These are phyloP conservation scores for Podospora fimiseda DNA, from an alignment of 495 filamentous ascomycete species.

Conservation along the genomic window DNA sequence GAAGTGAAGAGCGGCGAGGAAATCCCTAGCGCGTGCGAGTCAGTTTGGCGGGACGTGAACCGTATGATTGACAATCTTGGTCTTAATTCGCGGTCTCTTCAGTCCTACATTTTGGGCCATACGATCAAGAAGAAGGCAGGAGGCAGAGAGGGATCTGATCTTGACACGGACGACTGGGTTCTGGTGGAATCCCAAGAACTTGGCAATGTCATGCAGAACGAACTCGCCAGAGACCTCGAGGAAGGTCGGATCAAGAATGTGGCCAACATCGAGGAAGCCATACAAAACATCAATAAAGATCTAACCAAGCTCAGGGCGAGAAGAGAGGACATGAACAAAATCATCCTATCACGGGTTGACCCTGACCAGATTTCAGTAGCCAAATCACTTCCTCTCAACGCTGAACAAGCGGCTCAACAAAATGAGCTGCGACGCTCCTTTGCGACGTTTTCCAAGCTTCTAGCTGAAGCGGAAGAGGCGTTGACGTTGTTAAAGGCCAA, in stretches of 20 bases:
- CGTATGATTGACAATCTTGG: constrained; percentile 92
- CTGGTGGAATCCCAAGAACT: constrained; percentile 66
- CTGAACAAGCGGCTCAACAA: constrained; percentile 75
- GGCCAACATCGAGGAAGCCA: constrained; percentile 53
- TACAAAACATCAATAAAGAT: constrained; percentile 58
- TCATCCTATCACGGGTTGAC: constrained; percentile 56
- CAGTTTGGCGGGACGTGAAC: constrained; percentile 87
- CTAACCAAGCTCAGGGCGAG: constrained; percentile 60
- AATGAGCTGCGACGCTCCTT: constrained; percentile 70
- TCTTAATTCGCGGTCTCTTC: constrained; percentile 71
- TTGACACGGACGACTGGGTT: constrained; percentile 60
- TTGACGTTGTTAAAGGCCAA: constrained; percentile 77
- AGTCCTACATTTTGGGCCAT: constrained; percentile 64
- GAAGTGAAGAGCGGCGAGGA: constrained; percentile 59
- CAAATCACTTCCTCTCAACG: constrained; percentile 64
- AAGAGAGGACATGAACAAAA: constrained; percentile 65
- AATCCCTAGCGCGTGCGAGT: constrained; percentile 47
- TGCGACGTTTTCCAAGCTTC: constrained; percentile 59
- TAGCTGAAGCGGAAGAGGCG: constrained; percentile 72
- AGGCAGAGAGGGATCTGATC: constrained; percentile 48
- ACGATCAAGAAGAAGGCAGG: constrained; percentile 41
- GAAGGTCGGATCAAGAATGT: constrained; percentile 58
- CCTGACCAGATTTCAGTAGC: constrained; percentile 54
- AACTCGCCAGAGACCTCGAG: constrained; percentile 54
- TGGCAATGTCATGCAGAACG: constrained; percentile 45